Percentiles rank a stretch among this genome's conserved stretches.
Evolutionary conservation across 2,329 filamentous ascomycete genomes (phyloP).

Genomic region (Rosellinia necatrix): DNA sequence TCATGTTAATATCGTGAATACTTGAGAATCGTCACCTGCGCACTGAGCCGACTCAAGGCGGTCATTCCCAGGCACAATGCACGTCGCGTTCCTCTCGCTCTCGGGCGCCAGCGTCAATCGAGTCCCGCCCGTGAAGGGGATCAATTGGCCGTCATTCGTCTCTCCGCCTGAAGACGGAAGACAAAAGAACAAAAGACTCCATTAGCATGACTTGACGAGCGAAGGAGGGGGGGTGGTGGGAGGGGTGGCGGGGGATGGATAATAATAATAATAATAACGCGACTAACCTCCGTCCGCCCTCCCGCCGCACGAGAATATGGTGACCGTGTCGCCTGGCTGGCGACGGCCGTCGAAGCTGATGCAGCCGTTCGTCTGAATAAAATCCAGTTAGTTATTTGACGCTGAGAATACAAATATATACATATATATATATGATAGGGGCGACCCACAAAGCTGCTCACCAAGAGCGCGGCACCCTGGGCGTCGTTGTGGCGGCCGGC

Average conservation of each 20-base stretch:
- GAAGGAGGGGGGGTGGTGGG: no score
- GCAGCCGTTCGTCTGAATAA: conserved; percentile 51
- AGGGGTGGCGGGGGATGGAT: no score
- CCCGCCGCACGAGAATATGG: conserved; percentile 57
- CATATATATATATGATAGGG: background rate
- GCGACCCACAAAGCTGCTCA: conserved; percentile 52
- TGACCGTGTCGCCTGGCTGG: conserved; percentile 51
- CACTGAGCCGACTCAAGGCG: conserved; percentile 42
- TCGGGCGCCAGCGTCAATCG: conserved; percentile 52
- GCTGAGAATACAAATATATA: background rate
- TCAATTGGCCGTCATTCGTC: conserved; percentile 54
- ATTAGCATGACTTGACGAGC: conserved; percentile 18
- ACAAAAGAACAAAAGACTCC: no score
- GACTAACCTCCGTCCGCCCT: conserved; percentile 52
- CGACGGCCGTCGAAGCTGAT: conserved; percentile 55
- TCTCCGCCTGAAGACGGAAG: conserved; percentile 48
- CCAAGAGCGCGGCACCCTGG: conserved; percentile 47
- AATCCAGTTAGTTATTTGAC: conserved; percentile 15
- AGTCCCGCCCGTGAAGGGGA: conserved; percentile 50
- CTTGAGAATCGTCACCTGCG: conserved; percentile 35
- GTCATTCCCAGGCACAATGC: conserved; percentile 47
- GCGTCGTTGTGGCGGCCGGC: conserved; percentile 55
- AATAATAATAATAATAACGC: no score
- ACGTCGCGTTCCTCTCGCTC: conserved; percentile 49
- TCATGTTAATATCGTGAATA: conserved; percentile 37